A percentile compares a stretch with the other conserved stretches of the same genome.
Evolutionary conservation across 1,139 yeast genomes (phyloP).

Genomic region (Nematodospora anomalae): DNA sequence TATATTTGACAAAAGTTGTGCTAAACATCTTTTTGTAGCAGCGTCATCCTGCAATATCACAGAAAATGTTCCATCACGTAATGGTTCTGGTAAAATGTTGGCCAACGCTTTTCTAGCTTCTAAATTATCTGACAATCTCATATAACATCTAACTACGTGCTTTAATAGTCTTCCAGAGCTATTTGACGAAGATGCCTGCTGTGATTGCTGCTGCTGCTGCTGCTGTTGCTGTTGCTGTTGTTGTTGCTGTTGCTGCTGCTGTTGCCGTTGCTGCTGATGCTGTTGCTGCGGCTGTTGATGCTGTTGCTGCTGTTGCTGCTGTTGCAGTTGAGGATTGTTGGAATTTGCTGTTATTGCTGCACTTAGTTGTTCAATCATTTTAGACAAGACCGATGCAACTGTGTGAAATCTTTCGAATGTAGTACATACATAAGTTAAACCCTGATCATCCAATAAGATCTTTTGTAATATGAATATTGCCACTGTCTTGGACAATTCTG

Average conservation of each 20-base stretch:
- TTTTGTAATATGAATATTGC: constrained; percentile 95
- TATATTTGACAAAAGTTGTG: constrained; percentile 76
- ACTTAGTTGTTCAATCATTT: constrained; percentile 82
- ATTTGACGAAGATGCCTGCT: constrained; percentile 28
- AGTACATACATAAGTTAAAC: constrained; percentile 88
- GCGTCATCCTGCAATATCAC: constrained; percentile 79
- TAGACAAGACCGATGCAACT: constrained; percentile 81
- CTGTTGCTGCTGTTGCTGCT: constrained; percentile 6
- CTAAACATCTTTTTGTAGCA: constrained; percentile 83
- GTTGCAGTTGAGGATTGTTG: constrained; percentile 29
- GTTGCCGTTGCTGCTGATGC: constrained; percentile 25
- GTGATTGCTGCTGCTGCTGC: constrained; percentile 24
- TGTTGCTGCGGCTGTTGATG: constrained; percentile 32
- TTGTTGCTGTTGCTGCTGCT: constrained; percentile 4
- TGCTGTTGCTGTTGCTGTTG: constrained; percentile 32
- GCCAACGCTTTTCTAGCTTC: constrained; percentile 90
- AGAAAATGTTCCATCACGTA: constrained; percentile 89
- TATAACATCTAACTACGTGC: constrained; percentile 92
- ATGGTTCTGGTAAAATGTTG: constrained; percentile 79
- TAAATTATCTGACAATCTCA: constrained; percentile 83
- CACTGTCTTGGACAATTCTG: constrained; percentile 91
- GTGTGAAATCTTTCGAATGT: constrained; percentile 94
- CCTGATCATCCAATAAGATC: constrained; percentile 87
- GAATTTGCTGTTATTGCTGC: constrained; percentile 15
- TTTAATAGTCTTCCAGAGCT: constrained; percentile 81